These are phyloP conservation scores for Xerocomus amazonicus DNA, from an alignment of 1,284 basidiomycete species.

Conservation along the genomic window DNA sequence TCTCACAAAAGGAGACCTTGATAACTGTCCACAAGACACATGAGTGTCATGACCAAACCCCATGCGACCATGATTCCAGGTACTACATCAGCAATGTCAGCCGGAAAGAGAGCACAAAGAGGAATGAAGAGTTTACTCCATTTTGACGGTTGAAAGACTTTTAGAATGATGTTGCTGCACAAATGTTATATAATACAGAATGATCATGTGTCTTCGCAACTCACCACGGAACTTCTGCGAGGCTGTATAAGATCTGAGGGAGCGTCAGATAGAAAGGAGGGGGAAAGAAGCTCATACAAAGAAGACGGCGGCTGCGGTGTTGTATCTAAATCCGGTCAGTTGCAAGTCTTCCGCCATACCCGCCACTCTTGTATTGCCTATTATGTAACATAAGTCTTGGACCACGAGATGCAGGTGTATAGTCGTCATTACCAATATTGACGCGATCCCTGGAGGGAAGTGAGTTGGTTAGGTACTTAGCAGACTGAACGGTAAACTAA, in stretches of 20 bases:
- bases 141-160: conserved; percentile 43
- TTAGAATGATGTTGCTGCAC: conserved; percentile 43
- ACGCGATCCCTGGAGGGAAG: conserved; percentile 32
- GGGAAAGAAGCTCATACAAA: conserved; percentile 35
- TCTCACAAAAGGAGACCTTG: conserved; percentile 29
- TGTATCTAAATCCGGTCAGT: conserved; percentile 41
- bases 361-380: conserved; percentile 35
- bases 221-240: conserved; percentile 49
- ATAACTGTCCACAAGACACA: conserved; percentile 36
- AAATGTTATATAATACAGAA: neutral
- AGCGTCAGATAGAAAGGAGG: neutral
- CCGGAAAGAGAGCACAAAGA: neutral
- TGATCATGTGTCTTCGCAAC: conserved; percentile 10
- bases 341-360: conserved; percentile 41
- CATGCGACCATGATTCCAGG: conserved; percentile 48
- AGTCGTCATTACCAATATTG: conserved; percentile 30
- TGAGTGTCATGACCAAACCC: conserved; percentile 43
- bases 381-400: neutral
- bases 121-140: conserved; percentile 39
- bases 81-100: conserved; percentile 28
- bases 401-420: neutral
- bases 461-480: neutral
- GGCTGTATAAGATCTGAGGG: conserved; percentile 40
- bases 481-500: neutral
- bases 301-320: conserved; percentile 46